These are phyloP conservation scores for Hanseniaspora meyeri DNA, from an alignment of 805 yeast species.

Conservation along the genomic window DNA sequence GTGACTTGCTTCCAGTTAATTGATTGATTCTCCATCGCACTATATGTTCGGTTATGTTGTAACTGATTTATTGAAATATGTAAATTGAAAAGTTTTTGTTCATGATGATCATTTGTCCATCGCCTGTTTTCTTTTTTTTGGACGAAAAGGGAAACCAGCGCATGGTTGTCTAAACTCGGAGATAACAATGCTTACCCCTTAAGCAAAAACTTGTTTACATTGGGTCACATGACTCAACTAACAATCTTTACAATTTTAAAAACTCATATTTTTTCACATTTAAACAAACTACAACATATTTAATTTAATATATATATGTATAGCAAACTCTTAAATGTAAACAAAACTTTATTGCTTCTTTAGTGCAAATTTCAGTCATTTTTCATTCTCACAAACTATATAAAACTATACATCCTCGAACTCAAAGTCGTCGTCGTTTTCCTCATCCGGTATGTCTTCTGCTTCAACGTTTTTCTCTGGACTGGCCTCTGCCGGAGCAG, in stretches of 20 bases:
- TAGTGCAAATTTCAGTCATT: too few species aligned
- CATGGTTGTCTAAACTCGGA: neutral
- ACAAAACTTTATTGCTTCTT: too few species aligned
- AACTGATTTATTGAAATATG: too few species aligned
- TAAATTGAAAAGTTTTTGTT: neutral
- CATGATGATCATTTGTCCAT: neutral
- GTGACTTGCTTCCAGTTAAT: neutral
- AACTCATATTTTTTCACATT: too few species aligned
- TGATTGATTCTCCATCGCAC: neutral
- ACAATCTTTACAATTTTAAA: neutral
- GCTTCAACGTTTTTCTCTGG: neutral
- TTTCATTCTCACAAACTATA: neutral
- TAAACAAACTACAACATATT: too few species aligned
- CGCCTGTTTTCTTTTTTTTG: neutral
- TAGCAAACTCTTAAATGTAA: too few species aligned
- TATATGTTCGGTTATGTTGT: neutral
- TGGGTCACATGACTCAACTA: neutral
- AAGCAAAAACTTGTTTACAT: neutral
- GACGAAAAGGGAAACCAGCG: neutral
- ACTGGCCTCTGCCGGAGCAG: neutral
- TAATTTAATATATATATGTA: too few species aligned
- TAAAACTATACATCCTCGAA: slow-evolving; percentile 26
- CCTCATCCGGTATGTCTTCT: neutral
- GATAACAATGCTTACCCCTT: too few species aligned
- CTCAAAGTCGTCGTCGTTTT: slow-evolving; percentile 26